Evolutionary conservation across 1,284 basidiomycete genomes (phyloP).

Genomic region (Anthracocystis walkeri): DNA sequence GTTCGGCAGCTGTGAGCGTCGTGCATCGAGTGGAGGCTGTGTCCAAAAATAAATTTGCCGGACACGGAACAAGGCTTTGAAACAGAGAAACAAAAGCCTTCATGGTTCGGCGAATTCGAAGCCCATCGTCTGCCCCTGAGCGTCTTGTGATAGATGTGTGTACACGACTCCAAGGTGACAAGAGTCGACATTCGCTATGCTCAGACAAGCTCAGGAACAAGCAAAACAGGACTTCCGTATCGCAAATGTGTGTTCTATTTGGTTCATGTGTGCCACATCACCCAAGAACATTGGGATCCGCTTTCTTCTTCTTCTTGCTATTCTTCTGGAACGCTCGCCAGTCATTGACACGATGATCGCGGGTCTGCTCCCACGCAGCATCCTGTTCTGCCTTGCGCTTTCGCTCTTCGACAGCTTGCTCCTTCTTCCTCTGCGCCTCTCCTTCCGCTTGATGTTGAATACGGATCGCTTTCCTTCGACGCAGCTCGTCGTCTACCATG

Average conservation of each 20-base stretch:
- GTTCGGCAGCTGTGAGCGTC: neutral
- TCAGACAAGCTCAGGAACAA: neutral
- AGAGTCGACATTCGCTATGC: neutral
- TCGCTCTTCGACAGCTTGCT: slow-evolving; percentile 71
- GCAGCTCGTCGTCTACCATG: slow-evolving; percentile 74
- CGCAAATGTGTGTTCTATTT: neutral
- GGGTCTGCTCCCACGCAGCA: slow-evolving; percentile 72
- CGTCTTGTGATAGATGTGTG: too few relatives aligned
- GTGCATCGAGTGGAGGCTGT: slow-evolving; percentile 7
- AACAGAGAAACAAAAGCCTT: neutral
- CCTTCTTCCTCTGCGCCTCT: slow-evolving; percentile 72
- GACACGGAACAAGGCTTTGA: neutral
- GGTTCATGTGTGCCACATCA: slow-evolving; percentile 12
- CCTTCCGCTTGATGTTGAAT: slow-evolving; percentile 74
- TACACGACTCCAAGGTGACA: neutral
- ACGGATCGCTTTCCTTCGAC: slow-evolving; percentile 71
- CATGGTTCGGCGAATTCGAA: neutral
- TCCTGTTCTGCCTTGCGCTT: slow-evolving; percentile 71
- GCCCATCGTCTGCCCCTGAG: neutral
- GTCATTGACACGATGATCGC: slow-evolving; percentile 65
- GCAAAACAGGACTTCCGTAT: too few relatives aligned
- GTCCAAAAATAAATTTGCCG: neutral
- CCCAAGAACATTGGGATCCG: slow-evolving; percentile 52
- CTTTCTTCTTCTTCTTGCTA: slow-evolving; percentile 62
- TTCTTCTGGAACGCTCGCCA: slow-evolving; percentile 65